phyloP scores from a whole-genome alignment of 345 rosid genomes.

The Lumnitzera racemosa region DNA sequence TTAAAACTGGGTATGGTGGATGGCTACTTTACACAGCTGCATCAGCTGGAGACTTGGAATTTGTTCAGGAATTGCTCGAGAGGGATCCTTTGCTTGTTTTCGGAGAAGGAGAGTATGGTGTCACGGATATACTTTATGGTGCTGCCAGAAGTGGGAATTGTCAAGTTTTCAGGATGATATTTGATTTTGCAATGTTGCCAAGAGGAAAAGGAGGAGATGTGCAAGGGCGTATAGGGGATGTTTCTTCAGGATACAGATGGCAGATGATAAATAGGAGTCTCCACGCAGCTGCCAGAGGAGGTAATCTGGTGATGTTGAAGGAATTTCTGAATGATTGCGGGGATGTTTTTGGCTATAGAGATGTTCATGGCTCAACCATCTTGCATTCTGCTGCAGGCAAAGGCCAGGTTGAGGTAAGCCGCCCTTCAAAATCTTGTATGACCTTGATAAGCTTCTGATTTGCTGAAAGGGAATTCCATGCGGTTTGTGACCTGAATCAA shows the following conservation, averaged over 20 bases:
- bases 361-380: conserved; percentile 68
- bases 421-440: not conserved
- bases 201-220: conserved; percentile 41
- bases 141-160: conserved; percentile 72
- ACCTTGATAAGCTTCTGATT: not conserved
- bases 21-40: conserved; percentile 95
- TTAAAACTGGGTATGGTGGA: conserved; percentile 74
- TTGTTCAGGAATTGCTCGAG: conserved; percentile 61
- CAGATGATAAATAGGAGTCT: conserved; percentile 84
- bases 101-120: conserved; percentile 95
- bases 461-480: not conserved
- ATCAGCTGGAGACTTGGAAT: conserved; percentile 75
- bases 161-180: conserved; percentile 54
- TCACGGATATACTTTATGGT: conserved; percentile 77
- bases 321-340: conserved; percentile 40
- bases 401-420: conserved; percentile 69
- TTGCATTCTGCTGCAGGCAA: conserved; percentile 88
- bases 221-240: conserved; percentile 51
- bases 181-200: conserved; percentile 62
- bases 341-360: conserved; percentile 56
- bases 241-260: conserved; percentile 52
- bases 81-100: conserved; percentile 70
- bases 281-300: conserved; percentile 92
- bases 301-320: conserved; percentile 49
- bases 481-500: too few relatives aligned